A percentile compares a stretch with the other conserved stretches of the same genome.
Evolutionary conservation across 768 basidiomycete species (phyloP).

Genomic region (Asterophora parasitica): DNA sequence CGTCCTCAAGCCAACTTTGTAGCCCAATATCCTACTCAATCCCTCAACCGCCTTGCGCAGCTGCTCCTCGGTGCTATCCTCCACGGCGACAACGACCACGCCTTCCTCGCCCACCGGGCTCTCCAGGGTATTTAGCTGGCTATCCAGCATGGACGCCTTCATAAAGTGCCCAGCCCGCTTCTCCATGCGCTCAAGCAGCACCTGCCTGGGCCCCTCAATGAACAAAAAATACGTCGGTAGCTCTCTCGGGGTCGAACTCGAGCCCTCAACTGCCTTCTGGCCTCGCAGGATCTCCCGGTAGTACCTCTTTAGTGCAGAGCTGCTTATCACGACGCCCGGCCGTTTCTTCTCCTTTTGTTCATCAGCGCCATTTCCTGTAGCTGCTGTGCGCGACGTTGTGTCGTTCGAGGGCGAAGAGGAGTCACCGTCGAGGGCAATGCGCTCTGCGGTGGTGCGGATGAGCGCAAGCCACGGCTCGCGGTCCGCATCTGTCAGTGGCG

Average conservation of each 20-base stretch:
- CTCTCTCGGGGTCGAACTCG: background rate
- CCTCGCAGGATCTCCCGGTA: conserved; percentile 86
- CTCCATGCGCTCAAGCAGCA: conserved; percentile 61
- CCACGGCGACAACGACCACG: conserved; percentile 58
- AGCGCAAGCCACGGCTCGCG: conserved; percentile 80
- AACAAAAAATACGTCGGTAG: conserved; percentile 73
- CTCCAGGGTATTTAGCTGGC: conserved; percentile 71
- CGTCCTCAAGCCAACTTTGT: conserved; percentile 1
- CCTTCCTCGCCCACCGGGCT: conserved; percentile 62
- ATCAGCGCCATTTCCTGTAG: no score
- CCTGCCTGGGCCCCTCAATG: conserved; percentile 53
- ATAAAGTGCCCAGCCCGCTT: conserved; percentile 73
- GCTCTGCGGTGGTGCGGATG: conserved; percentile 63
- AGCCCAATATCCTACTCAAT: conserved; percentile 24
- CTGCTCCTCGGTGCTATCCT: conserved; percentile 53
- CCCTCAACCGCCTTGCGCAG: conserved; percentile 39
- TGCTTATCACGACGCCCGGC: conserved; percentile 73
- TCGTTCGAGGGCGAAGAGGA: background rate
- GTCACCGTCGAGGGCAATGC: conserved; percentile 18
- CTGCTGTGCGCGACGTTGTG: no score
- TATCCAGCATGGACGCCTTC: conserved; percentile 77
- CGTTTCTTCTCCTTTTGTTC: conserved; percentile 4
- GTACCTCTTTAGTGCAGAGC: conserved; percentile 75
- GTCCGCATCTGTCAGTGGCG: conserved; percentile 76
- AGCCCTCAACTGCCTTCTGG: conserved; percentile 9